phyloP scores from a whole-genome alignment of 179 eudicot genomes.

The Camellia oleifera region DNA sequence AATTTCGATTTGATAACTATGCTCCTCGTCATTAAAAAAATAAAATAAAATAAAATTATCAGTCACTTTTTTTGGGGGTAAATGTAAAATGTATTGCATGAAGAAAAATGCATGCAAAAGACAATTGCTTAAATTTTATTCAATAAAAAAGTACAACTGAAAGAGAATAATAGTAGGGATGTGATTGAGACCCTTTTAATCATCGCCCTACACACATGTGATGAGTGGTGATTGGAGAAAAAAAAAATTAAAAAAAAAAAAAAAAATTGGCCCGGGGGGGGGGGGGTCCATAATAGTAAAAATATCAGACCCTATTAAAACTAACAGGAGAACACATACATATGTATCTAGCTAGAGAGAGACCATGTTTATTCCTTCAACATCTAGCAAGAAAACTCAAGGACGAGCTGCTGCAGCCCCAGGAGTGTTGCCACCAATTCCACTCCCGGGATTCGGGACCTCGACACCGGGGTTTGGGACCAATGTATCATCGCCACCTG shows the following conservation, averaged over 20 bases:
- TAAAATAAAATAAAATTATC: no score
- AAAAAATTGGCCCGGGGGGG: no score
- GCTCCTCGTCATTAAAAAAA: no score
- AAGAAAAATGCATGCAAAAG: slow-evolving; percentile 1
- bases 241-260: neutral
- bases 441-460: slow-evolving; percentile 30
- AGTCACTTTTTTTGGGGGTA: no score
- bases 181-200: no score
- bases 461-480: slow-evolving; percentile 48
- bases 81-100: neutral
- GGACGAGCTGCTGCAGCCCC: neutral
- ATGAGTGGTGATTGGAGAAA: no score
- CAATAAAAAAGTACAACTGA: no score
- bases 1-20: no score
- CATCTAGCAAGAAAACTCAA: neutral
- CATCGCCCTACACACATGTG: no score
- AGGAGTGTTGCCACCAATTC: slow-evolving; percentile 15
- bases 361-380: neutral
- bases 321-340: neutral
- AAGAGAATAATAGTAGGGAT: no score
- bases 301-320: neutral
- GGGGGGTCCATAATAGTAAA: no score
- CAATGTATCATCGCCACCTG: slow-evolving; percentile 46
- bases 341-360: neutral
- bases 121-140: slow-evolving; percentile 9